phyloP scores from a whole-genome alignment of 345 rosid species.

The Lumnitzera racemosa region DNA sequence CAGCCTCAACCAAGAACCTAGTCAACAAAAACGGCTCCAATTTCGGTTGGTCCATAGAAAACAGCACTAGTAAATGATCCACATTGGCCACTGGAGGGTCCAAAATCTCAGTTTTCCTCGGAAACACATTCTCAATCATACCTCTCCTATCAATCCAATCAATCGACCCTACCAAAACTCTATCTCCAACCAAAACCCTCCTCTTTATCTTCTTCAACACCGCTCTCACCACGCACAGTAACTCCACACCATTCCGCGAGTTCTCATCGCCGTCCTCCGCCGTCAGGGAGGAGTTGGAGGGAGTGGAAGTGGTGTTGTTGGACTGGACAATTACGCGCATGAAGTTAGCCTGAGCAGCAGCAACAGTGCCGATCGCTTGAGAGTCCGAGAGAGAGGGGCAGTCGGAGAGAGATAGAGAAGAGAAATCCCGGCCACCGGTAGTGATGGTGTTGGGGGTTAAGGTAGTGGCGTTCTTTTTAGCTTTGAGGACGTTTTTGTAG shows the following conservation, averaged over 20 bases:
- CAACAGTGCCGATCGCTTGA: conserved; percentile 81
- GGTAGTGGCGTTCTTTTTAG: conserved; percentile 38
- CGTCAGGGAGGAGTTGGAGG: background rate
- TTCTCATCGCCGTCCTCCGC: conserved; percentile 9
- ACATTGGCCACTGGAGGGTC: conserved; percentile 96
- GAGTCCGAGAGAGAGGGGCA: conserved; percentile 49
- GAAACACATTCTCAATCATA: conserved; percentile 82
- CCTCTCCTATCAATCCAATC: conserved; percentile 90
- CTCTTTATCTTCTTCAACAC: conserved; percentile 88
- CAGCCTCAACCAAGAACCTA: conserved; percentile 83
- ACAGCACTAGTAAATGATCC: conserved; percentile 66
- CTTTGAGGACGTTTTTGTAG: conserved; percentile 58
- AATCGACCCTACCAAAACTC: conserved; percentile 72
- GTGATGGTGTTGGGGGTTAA: too few relatives aligned
- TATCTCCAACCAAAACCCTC: conserved; percentile 85
- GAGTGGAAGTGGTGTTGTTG: conserved; percentile 11
- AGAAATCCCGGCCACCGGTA: conserved; percentile 25
- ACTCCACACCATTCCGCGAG: conserved; percentile 39
- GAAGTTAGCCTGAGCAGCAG: conserved; percentile 92
- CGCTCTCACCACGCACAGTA: conserved; percentile 86
- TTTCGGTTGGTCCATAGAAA: conserved; percentile 76
- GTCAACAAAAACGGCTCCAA: conserved; percentile 72
- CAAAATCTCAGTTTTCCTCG: conserved; percentile 45
- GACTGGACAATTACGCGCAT: conserved; percentile 78
- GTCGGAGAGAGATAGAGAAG: conserved; percentile 56